A percentile compares a stretch with the other conserved stretches of the same genome.
phyloP scores from a whole-genome alignment of 2,329 filamentous ascomycete genomes.

The Aspergillus pseudoviridinutans region DNA sequence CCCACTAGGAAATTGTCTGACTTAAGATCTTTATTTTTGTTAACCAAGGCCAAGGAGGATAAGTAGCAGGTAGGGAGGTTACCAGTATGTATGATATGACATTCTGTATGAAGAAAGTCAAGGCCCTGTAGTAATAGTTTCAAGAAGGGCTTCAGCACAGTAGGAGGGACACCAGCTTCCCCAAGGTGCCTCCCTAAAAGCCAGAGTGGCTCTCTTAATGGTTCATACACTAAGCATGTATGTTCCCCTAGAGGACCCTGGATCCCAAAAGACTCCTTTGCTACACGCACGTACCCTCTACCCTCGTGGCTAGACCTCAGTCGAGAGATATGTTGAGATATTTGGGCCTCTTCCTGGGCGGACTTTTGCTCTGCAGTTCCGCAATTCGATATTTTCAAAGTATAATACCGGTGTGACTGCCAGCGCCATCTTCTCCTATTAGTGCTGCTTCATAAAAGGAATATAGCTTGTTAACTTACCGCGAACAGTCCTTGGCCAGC shows the following conservation, averaged over 20 bases:
- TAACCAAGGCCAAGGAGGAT: conserved; percentile 1
- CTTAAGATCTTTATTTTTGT: conserved; percentile 32
- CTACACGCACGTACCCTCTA: conserved; percentile 16
- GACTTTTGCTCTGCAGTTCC: conserved; percentile 10
- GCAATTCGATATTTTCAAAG: conserved; percentile 27
- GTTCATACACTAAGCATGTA: conserved; percentile 35
- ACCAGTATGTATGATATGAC: conserved; percentile 40
- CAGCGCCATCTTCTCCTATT: conserved; percentile 9
- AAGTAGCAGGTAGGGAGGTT: conserved; percentile 1
- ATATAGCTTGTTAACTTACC: too few species aligned
- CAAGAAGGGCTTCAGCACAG: conserved; percentile 26
- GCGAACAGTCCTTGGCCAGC: conserved; percentile 22
- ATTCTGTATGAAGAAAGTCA: conserved; percentile 40
- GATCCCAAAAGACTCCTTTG: conserved; percentile 27
- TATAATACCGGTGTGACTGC: conserved; percentile 21
- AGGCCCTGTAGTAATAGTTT: conserved; percentile 35
- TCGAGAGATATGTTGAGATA: conserved; percentile 22
- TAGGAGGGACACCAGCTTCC: conserved; percentile 17
- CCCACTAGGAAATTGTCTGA: conserved; percentile 37
- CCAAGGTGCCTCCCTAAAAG: conserved; percentile 23
- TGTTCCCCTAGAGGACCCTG: conserved; percentile 24
- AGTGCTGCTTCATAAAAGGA: too few species aligned
- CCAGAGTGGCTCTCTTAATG: conserved; percentile 35
- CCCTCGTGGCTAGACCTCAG: conserved; percentile 22
- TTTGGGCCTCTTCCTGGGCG: conserved; percentile 21